Evolutionary conservation across 176 grass and related monocot species (phyloP), one percentile per base, ranked within the genome.

Genomic region (Pontederia paniculata): DNA sequence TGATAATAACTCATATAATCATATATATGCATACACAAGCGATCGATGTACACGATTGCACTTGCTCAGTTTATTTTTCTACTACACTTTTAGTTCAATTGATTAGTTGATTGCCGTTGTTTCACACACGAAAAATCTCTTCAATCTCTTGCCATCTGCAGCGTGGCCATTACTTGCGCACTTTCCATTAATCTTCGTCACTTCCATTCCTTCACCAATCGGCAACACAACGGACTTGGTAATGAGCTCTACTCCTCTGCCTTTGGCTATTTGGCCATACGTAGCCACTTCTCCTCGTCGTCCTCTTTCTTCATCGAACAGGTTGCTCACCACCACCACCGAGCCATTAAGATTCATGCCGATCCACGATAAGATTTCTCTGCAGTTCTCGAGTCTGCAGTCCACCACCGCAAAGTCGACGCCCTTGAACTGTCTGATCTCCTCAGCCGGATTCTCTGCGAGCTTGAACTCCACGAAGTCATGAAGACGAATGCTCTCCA

Each of bases 131-230:
- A 68, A 59, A 59, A 68, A 76, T 22, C 21, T 61, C 64, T 65
- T 76, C 64, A 15, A 12, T 31, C 64, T 68, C 55, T 21, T 62
- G 14, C 46, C 8, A 1, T 19, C 44, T 3, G 15, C 52, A 17
- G 28, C 2, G 8, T 8, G 17, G 4, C 12, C n/a, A 9, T 18
- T 28, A 2, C 8, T 20, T 5, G 31, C 50, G 9, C n/a, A n/a
- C n/a, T 49, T 28, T 61, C 41, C 56, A 6, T 37, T 37, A 5
- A 73, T 47, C 44, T 42, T 45, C 0, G 48, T 69, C 74, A 76
- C 74, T 17, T 76, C 74, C 57, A 69, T 59, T 16, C 74, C 74
- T 42, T 52, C 41, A 0, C 66, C 65, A 55, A 76, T 61, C 1
- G 73, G 74, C 42, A 76, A 45, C 57, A 69, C 57, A 47, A 56